A percentile compares a stretch with the other conserved stretches of the same genome.
These are phyloP conservation scores for Globisporangium uncinulatum DNA, from an alignment of 352 stramenopile genomes.

Conservation along the genomic window DNA sequence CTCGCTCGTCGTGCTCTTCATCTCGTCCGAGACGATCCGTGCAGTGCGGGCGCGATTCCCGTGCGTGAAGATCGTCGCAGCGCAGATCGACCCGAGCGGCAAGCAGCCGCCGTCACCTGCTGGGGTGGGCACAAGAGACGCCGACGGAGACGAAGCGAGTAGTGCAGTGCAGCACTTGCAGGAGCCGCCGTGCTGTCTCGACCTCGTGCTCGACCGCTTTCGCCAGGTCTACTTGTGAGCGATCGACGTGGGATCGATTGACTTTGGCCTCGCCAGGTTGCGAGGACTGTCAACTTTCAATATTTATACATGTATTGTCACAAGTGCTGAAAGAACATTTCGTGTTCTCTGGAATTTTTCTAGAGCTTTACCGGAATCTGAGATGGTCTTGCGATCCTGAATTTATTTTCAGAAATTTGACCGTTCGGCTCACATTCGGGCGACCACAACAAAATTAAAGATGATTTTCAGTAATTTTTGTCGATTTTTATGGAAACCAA, in stretches of 20 bases:
- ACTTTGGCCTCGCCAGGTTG: too few relatives aligned
- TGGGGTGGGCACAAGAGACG: background rate
- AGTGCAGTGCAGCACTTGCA: background rate
- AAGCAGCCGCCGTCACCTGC: background rate
- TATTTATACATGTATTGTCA: too few relatives aligned
- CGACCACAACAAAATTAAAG: too few relatives aligned
- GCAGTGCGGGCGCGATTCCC: slow-evolving; percentile 30
- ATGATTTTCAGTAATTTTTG: too few relatives aligned
- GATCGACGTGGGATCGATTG: background rate
- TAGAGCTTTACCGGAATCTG: too few relatives aligned
- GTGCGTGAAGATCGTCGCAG: slow-evolving; percentile 18
- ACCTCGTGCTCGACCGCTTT: slow-evolving; percentile 3
- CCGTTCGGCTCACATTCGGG: too few relatives aligned
- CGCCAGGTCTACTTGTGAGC: background rate
- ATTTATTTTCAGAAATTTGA: too few relatives aligned
- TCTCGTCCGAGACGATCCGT: slow-evolving; percentile 25
- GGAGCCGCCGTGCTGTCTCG: background rate
- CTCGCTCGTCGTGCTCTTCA: slow-evolving; percentile 37
- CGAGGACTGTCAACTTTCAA: too few relatives aligned
- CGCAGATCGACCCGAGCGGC: slow-evolving; percentile 25
- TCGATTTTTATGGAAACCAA: too few relatives aligned
- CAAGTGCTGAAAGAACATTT: too few relatives aligned
- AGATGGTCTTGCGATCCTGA: too few relatives aligned
- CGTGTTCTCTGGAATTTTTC: too few relatives aligned
- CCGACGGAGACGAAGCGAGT: background rate